Evolutionary conservation across 192 early-diverging fungal species (phyloP).

Genomic region (Rhizophlyctis rosea): DNA sequence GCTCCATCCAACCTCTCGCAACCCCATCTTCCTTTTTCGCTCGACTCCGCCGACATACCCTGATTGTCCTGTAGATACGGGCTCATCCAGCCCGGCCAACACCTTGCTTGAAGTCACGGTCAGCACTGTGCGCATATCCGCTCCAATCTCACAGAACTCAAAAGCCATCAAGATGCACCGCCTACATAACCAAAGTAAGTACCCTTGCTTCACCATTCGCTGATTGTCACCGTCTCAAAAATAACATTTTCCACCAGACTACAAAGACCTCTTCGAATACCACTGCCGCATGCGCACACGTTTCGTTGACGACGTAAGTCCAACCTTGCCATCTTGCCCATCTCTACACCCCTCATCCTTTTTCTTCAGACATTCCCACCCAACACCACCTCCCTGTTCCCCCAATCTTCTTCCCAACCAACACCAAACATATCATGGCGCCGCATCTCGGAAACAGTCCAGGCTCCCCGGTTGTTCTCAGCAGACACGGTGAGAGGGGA

Average conservation of each 20-base stretch:
- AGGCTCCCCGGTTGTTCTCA: constrained; percentile 17
- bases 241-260: constrained; percentile 14
- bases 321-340: too few species aligned
- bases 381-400: neutral
- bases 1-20: too few species aligned
- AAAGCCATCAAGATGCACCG: neutral
- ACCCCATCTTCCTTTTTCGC: too few species aligned
- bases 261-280: constrained; percentile 19
- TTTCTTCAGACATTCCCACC: neutral
- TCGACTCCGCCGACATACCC: too few species aligned
- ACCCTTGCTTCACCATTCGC: neutral
- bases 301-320: constrained; percentile 25
- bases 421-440: constrained; percentile 24
- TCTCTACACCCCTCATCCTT: too few species aligned
- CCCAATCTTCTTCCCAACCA: constrained; percentile 10
- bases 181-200: neutral
- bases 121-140: too few species aligned
- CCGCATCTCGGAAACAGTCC: constrained; percentile 22
- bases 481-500: neutral
- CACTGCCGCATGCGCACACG: constrained; percentile 14
- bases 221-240: neutral
- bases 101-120: too few species aligned
- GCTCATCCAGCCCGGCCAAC: too few species aligned
- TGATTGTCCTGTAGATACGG: too few species aligned
- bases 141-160: too few species aligned